Evolutionary conservation across 768 basidiomycete species (phyloP), one percentile per base, ranked within the genome.

Genomic region (Strobilomyces echinocephalus): DNA sequence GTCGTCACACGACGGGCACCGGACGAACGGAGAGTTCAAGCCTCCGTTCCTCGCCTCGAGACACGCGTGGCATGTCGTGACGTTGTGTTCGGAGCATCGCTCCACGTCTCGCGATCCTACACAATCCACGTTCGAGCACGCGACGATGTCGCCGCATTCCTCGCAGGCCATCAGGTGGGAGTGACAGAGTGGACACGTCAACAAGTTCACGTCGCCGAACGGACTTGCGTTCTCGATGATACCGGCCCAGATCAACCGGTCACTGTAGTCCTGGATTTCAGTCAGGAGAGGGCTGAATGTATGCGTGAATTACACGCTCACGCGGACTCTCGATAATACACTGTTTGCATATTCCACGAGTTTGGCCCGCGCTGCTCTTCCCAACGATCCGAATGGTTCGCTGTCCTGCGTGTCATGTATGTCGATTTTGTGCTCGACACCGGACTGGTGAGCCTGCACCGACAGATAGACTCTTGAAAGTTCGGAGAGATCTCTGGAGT

Each of bases 111-210:
- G 8, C 4, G 36, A 49, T 8, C 36, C 48, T 24, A 11, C 6
- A 26, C 48, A 54, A 7, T 10, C 5, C 5, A 6, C 0, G n/a
- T 40, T 36, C 5, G 31, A 41, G 48, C 52, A 57, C 26, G 34
- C 34, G 10, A 47, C 46, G 5, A 5, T n/a, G 34, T n/a, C 16
- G 4, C 35, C n/a, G 30, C 49, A 51, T 10, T 20, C 4, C 11
- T 3, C 1, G 47, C 52, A 56, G 7, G n/a, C n/a, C 35, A 33
- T 5, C 8, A 56, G 31, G 21, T 0, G 9, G 28, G 11, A 33
- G 30, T 5, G 16, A 46, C 53, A 57, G 10, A 54, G 47, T 4
- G 52, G 48, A 20, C 56, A 57, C 10, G 52, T 57, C 0, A 43
- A n/a, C 26, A 57, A 18, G 12, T 57, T 28, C 8, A 46, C 53